Evolutionary conservation across 2,329 filamentous ascomycete species (phyloP), one percentile per base, ranked within the genome.

Genomic region (Cladorrhinum sp.): DNA sequence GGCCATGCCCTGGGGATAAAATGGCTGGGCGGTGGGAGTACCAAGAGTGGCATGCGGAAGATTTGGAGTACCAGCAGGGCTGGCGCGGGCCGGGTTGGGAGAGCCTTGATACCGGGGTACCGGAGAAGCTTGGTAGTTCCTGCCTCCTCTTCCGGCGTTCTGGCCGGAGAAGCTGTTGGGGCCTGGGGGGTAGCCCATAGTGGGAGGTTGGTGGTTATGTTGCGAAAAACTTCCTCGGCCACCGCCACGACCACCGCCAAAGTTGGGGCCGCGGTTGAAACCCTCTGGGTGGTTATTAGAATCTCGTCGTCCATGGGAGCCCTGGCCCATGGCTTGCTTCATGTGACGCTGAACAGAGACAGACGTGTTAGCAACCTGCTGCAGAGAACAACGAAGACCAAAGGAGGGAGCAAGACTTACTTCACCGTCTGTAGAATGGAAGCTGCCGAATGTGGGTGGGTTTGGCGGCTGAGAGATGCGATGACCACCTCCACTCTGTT

Each of bases 401-500:
- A n/a, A n/a, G 62, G 56, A 66, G 55, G 56, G 56, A 45, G 51
- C 50, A 59, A 27, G 36, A 81, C 89, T 83, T 82, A 96, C 91
- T 77, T 90, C 85, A 74, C 91, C 89, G 72, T 96, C 90, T 70
- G 87, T 87, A 69, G 84, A n/a, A n/a, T n/a, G 86, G 67, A 93
- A 88, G 76, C 90, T 93, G 66, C 93, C 93, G 79, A 96, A 97
- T 56, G 91, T 85, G 74, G 88, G 87, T 58, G 84, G 84, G 89
- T 86, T 66, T 87, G 87, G 67, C 88, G 82, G 65, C 65, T 84
- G 85, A 32, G 91, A 89, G 50, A 92, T 92, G 68, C 93, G 93
- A 70, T 92, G 91, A 68, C 92, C 92, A 71, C 92, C n/a, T n/a
- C n/a, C 95, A 70, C 88, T 90, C 48, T 89, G 88, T 76, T 93